Percentiles rank a stretch among this genome's conserved stretches.
Evolutionary conservation across 129 eudicot species (phyloP).

Genomic region (Flaveria trinervia): DNA sequence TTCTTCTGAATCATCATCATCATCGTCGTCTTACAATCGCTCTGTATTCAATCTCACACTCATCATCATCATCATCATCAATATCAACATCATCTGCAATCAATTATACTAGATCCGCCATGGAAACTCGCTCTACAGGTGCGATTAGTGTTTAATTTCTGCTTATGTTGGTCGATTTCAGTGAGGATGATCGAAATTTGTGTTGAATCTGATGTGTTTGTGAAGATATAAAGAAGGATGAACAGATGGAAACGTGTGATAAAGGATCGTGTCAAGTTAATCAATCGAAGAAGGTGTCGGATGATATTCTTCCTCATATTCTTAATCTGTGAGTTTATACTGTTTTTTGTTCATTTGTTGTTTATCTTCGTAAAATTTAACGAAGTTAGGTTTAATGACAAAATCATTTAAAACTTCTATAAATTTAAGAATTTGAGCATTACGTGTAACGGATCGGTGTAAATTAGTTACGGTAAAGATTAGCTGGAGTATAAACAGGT

Average conservation of each 20-base stretch:
- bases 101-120: constrained; percentile 20
- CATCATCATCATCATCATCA: no score
- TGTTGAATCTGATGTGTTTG: constrained; percentile 18
- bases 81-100: no score
- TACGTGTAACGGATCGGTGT: no score
- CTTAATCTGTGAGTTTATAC: constrained; percentile 65
- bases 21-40: neutral
- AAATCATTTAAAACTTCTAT: no score
- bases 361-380: no score
- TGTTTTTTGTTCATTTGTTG: neutral
- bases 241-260: no score
- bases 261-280: constrained; percentile 42
- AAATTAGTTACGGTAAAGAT: no score
- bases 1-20: constrained; percentile 17
- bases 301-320: constrained; percentile 61
- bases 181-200: neutral
- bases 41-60: no score
- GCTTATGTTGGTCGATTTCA: neutral
- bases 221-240: no score
- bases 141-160: neutral
- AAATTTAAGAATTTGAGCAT: no score
- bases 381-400: no score
- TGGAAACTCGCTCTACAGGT: constrained; percentile 40
- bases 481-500: no score
- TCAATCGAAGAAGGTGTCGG: constrained; percentile 42